Conservation (phyloP, 1,284 basidiomycete species). For the Ceratobasidium sp. region DNA sequence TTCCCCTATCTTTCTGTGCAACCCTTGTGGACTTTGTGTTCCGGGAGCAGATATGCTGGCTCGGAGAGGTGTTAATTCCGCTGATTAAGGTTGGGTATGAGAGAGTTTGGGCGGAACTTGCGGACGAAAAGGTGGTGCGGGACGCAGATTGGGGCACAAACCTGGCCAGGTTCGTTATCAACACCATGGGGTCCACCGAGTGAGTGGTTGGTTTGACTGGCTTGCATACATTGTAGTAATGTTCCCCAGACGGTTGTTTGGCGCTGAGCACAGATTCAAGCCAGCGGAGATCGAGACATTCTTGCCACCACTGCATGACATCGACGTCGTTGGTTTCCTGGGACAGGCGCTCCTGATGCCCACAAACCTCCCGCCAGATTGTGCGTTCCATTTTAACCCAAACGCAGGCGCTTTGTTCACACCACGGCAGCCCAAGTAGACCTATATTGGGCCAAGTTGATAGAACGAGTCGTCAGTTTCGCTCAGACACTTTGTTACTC, state of each 20-base stretch:
- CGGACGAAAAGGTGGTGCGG: background rate
- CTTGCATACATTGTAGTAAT: background rate
- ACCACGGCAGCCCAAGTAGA: background rate
- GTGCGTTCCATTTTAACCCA: background rate
- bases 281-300: background rate
- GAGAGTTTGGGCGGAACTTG: background rate
- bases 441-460: background rate
- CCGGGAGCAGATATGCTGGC: background rate
- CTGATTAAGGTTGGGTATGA: conserved; percentile 16
- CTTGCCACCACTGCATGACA: background rate
- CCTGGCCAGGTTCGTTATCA: background rate
- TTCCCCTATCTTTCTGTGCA: background rate
- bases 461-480: conserved; percentile 3
- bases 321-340: background rate
- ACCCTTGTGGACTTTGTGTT: conserved; percentile 12
- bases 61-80: background rate
- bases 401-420: background rate
- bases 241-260: background rate
- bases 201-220: background rate
- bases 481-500: conserved; percentile 15
- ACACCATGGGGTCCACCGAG: conserved; percentile 18
- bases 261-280: conserved; percentile 5
- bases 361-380: background rate
- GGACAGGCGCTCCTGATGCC: background rate
- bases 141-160: conserved; percentile 6